Base-by-base conservation (phyloP, 1,284 basidiomycete genomes). In the Uromyces viciae-fabae region DNA sequence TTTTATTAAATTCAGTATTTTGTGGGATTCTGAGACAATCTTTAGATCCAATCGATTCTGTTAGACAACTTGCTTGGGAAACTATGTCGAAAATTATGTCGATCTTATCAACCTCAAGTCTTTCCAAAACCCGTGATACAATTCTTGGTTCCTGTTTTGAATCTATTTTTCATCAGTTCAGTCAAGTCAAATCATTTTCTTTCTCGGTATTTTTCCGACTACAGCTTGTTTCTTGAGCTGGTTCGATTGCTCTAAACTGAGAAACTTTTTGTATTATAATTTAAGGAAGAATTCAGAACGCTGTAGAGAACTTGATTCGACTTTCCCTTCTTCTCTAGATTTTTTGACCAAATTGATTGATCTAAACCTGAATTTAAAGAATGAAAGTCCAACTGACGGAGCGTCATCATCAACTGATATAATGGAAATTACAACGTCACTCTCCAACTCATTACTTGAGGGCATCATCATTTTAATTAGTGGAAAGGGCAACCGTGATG, bases 391-490 rank as follows among this genome's bases (percentile, higher is more conserved):
- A 31, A 66, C 38, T 66, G n/a, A 15, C 33, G 7, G 7, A 4
- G 36, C 71, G 33, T 74, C 54, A 19, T 33, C 49, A 56, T 40
- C 52, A 31, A 4, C 3, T 5, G 33, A 74, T 40, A 17, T 33
- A n/a, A 74, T 9, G 9, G 33, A 54, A 40, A 17, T 17, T 74
- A 22, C 31, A 3, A 33, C n/a, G 15, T 52, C 31, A 36, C 71
- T 56, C 9, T 56, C 71, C 9, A 52, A 74, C 28, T 58, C 71
- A 22, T 52, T 80, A 2, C 33, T 80, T 40, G 54, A 80, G 52
- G 78, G 78, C 17, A 80, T 80, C 54, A 58, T 62, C 25, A 33
- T 72, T 73, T 52, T 80, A 19, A 64, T 80, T 73, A 69, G 78
- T n/a, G 56, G 78, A 33, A 52, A 73, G 43, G 68, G 78, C 2